Conservation (phyloP, 768 basidiomycete genomes). For the Daedaleopsis sinensis region DNA sequence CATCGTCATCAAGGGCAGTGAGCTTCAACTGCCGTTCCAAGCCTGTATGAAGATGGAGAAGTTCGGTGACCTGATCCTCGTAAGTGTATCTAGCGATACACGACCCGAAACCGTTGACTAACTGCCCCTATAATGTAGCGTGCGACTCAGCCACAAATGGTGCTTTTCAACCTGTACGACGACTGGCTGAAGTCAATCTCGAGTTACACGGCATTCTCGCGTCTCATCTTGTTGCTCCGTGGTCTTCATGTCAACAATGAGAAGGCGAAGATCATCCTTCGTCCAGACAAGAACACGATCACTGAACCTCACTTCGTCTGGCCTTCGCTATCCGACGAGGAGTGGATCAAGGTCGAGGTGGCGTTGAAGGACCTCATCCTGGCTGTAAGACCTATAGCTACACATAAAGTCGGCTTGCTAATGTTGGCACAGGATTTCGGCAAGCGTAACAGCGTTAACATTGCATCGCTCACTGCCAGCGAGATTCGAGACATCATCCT, state of each 20-base stretch:
- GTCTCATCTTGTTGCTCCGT: constrained; percentile 94
- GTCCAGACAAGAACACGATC: constrained; percentile 95
- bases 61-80: constrained; percentile 95
- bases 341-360: constrained; percentile 99
- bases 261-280: constrained; percentile 97
- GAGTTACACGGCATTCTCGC: constrained; percentile 98
- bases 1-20: constrained; percentile 99
- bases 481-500: constrained; percentile 98
- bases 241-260: constrained; percentile 99
- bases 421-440: constrained; percentile 79
- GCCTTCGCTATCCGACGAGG: constrained; percentile 91
- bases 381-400: constrained; percentile 52
- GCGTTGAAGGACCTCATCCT: constrained; percentile 98
- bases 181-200: constrained; percentile 99
- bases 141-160: constrained; percentile 99
- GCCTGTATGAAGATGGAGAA: constrained; percentile 99
- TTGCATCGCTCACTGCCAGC: constrained; percentile 93
- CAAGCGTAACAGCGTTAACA: constrained; percentile 98
- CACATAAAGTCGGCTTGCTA: constrained; percentile 6
- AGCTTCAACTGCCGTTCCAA: constrained; percentile 98
- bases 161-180: constrained; percentile 96
- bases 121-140: constrained; percentile 48
- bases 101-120: background rate
- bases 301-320: constrained; percentile 98
- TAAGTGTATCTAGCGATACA: constrained; percentile 32